A percentile compares a stretch with the other conserved stretches of the same genome.
These are phyloP conservation scores for Kluyveromyces dobzhanskii DNA, from an alignment of 805 yeast genomes.

Conservation along the genomic window DNA sequence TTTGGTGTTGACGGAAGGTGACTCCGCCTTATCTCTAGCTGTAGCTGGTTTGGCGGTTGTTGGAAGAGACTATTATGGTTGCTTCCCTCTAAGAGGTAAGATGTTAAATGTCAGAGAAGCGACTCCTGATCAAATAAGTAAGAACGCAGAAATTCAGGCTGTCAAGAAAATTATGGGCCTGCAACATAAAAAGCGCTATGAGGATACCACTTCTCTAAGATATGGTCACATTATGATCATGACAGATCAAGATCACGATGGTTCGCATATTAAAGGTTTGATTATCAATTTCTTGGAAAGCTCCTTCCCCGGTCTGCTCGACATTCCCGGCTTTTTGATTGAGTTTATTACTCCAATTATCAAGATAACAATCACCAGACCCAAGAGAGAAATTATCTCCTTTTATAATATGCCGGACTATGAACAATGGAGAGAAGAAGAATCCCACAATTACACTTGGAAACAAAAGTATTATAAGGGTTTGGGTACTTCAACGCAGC, in stretches of 20 bases:
- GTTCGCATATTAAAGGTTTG: slow-evolving; percentile 94
- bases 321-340: slow-evolving; percentile 82
- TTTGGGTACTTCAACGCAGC: slow-evolving; percentile 86
- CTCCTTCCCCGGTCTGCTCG: slow-evolving; percentile 87
- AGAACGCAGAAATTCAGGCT: slow-evolving; percentile 91
- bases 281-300: slow-evolving; percentile 88
- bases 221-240: slow-evolving; percentile 97
- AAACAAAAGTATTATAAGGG: slow-evolving; percentile 95
- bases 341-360: slow-evolving; percentile 97
- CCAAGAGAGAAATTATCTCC: slow-evolving; percentile 51
- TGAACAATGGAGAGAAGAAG: slow-evolving; percentile 84
- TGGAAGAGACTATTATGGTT: slow-evolving; percentile 91
- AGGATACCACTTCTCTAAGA: slow-evolving; percentile 63
- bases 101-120: slow-evolving; percentile 94
- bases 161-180: slow-evolving; percentile 91
- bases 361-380: slow-evolving; percentile 70
- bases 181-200: slow-evolving; percentile 83
- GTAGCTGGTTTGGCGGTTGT: slow-evolving; percentile 91
- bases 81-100: slow-evolving; percentile 93
- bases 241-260: slow-evolving; percentile 99
- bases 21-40: slow-evolving; percentile 87
- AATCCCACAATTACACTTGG: slow-evolving; percentile 71
- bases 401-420: slow-evolving; percentile 95
- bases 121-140: slow-evolving; percentile 86
- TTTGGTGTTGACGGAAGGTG: slow-evolving; percentile 91